Conservation (phyloP, 2,329 filamentous ascomycete genomes). For the Grosmannia huntii region DNA sequence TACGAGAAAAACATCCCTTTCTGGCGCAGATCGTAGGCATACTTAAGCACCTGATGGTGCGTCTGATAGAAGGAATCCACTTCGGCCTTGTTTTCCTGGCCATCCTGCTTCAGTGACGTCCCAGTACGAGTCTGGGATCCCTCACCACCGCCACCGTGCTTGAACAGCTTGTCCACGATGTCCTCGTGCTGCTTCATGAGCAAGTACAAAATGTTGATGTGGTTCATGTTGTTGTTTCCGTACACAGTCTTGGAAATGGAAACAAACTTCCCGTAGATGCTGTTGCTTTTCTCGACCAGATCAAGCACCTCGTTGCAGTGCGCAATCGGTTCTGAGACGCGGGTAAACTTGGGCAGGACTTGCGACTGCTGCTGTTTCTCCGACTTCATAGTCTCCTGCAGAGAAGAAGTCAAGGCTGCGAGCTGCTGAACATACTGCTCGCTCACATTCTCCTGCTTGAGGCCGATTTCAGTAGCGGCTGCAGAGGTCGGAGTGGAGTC, state of each 20-base stretch:
- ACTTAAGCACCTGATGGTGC: neutral
- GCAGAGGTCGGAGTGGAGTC: too few species aligned
- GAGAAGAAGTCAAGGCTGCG: neutral
- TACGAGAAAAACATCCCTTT: neutral
- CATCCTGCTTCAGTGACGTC: neutral
- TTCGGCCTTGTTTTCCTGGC: neutral
- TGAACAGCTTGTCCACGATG: neutral
- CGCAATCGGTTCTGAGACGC: neutral
- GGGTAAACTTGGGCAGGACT: neutral
- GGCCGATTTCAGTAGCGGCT: too few species aligned
- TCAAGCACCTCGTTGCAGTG: neutral
- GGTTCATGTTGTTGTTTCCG: neutral
- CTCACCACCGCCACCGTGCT: neutral
- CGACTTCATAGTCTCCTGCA: neutral
- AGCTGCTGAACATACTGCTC: neutral
- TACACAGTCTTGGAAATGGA: neutral
- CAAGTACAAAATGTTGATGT: neutral
- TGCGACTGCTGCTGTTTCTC: neutral
- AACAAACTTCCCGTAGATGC: neutral
- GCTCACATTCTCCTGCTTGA: too few species aligned
- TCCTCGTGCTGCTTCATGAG: neutral
- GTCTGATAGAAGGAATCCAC: neutral
- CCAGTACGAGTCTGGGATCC: too few species aligned
- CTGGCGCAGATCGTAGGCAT: neutral
- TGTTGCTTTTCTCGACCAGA: neutral